These are phyloP conservation scores for Huntiella decipiens DNA, from an alignment of 2,329 filamentous ascomycete species.

Conservation along the genomic window DNA sequence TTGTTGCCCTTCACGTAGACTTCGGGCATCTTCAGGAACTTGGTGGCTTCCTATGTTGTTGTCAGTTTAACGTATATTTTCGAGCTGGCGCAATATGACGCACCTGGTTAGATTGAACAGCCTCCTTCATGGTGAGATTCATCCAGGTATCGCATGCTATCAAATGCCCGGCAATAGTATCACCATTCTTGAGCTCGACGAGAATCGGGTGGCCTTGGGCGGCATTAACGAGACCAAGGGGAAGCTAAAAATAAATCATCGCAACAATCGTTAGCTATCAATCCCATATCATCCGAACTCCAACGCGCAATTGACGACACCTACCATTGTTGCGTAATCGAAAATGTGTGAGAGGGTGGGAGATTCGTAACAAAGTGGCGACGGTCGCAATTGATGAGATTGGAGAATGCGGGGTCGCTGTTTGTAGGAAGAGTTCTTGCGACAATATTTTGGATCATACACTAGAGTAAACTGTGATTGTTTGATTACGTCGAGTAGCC, in stretches of 20 bases:
- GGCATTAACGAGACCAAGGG: slow-evolving; percentile 73
- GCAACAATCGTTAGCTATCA: too few species aligned
- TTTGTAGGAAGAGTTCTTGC: too few species aligned
- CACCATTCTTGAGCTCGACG: slow-evolving; percentile 91
- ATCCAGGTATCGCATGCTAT: slow-evolving; percentile 99
- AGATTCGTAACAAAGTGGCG: not conserved
- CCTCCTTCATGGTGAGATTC: slow-evolving; percentile 94
- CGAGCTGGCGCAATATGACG: slow-evolving; percentile 13
- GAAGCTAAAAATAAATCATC: slow-evolving; percentile 27
- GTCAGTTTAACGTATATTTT: not conserved
- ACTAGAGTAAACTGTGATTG: too few species aligned
- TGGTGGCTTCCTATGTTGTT: slow-evolving; percentile 61
- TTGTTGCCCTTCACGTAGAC: slow-evolving; percentile 97
- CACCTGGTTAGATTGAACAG: slow-evolving; percentile 82
- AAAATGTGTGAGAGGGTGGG: not conserved
- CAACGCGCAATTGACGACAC: too few species aligned
- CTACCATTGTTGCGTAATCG: not conserved
- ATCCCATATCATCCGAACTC: too few species aligned
- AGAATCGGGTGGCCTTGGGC: slow-evolving; percentile 97
- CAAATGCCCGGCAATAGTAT: slow-evolving; percentile 90
- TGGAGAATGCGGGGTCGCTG: not conserved
- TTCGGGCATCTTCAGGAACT: slow-evolving; percentile 79
- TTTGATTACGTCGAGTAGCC: too few species aligned
- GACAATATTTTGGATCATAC: too few species aligned
- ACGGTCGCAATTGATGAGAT: not conserved